Evolutionary conservation across 495 filamentous ascomycete species (phyloP), one percentile per base, ranked within the genome.

Genomic region (Hyaloscypha bicolor): DNA sequence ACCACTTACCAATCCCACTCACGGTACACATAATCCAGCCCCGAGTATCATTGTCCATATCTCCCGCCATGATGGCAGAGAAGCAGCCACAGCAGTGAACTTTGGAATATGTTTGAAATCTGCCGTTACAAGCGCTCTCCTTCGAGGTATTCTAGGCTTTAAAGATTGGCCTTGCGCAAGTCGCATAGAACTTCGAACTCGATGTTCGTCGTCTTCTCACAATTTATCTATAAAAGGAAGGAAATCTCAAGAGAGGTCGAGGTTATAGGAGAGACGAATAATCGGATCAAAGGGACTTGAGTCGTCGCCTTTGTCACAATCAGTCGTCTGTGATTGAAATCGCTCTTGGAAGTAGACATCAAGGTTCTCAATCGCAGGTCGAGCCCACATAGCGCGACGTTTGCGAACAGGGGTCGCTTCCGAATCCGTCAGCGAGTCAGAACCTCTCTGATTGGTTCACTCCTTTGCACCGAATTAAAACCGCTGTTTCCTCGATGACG

Each of bases 11-110:
- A 37, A 93, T 81, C 55, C 93, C 95, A 74, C 93, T 97, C 71
- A 93, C 85, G 55, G 82, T 84, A 71, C 89, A 90, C 90, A 99
- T 90, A 56, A 97, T 89, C 95, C 95, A 99, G 65, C 96, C 95
- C 70, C 93, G 86, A 30, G 89, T 87, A 79, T 99, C 94, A 77
- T 96, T 96, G 74, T 86, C 84, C 80, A 89, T 79, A 42, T 73
- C 77, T 31, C 63, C 64, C 61, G 71, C 75, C 39, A 55, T 29
- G 31, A 12, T 37, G 53, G 53, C 22, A 32, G 53, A 48, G 42
- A 48, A 11, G 9, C 42, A 37, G 56, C 35, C 32, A 56, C 53
- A 16, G 53, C 30, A 32, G 53, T 56, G 53, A 56, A 3, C 16
- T 48, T 48, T 19, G 42, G 16, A 48, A 48, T 48, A 19, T 48